Evolutionary conservation across 2,329 filamentous ascomycete genomes (phyloP).

Genomic region (Fusarium nodosum): DNA sequence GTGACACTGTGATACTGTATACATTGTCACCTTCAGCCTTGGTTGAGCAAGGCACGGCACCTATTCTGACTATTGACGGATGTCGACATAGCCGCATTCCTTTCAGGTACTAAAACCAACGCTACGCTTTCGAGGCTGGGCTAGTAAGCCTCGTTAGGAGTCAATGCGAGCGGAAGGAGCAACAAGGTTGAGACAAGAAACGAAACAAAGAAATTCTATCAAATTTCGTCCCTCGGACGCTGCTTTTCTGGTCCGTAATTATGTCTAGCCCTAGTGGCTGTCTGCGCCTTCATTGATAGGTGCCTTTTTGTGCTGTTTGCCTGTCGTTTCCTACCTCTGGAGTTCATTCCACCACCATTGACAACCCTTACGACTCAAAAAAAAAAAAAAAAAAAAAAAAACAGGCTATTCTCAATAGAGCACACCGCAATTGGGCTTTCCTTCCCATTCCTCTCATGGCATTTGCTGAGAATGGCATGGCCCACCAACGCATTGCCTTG

Average conservation of each 20-base stretch:
- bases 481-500: background rate
- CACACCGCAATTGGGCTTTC: conserved; percentile 24
- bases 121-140: conserved; percentile 13
- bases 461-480: conserved; percentile 39
- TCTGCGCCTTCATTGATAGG: background rate
- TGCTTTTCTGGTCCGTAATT: background rate
- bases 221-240: background rate
- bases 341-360: conserved; percentile 12
- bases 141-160: conserved; percentile 39
- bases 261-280: background rate
- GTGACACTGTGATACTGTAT: conserved; percentile 32
- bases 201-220: conserved; percentile 30
- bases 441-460: conserved; percentile 24
- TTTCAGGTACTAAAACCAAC: conserved; percentile 27
- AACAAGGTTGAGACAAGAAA: conserved; percentile 38
- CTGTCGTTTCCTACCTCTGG: conserved; percentile 3
- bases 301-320: conserved; percentile 1
- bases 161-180: conserved; percentile 16
- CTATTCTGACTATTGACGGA: conserved; percentile 24
- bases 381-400: conserved; percentile 10
- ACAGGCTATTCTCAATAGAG: conserved; percentile 34
- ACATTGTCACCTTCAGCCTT: conserved; percentile 22
- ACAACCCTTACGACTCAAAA: conserved; percentile 7
- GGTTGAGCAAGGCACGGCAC: background rate
- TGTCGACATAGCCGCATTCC: conserved; percentile 34